Conservation (phyloP, 2,329 filamentous ascomycete genomes). For the Neocucurbitaria cava region DNA sequence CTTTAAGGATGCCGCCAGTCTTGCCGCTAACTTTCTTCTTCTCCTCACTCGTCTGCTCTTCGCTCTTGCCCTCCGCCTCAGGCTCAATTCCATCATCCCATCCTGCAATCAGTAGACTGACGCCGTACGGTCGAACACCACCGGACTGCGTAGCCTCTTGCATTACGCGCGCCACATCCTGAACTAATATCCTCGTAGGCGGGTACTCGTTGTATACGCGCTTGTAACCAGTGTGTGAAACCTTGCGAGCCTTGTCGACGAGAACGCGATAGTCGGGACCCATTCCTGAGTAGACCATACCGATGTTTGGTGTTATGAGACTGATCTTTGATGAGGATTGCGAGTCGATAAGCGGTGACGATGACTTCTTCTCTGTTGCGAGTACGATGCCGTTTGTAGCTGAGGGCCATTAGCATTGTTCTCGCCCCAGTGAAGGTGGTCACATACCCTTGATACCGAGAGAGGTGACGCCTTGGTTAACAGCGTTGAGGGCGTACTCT, state of each 20-base stretch:
- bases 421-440: not conserved
- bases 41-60: conserved; percentile 61
- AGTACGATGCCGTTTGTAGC: conserved; percentile 99
- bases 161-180: conserved; percentile 97
- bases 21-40: conserved; percentile 80
- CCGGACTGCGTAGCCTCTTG: conserved; percentile 98
- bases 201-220: conserved; percentile 99
- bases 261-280: conserved; percentile 97
- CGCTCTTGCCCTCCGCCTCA: conserved; percentile 71
- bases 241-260: conserved; percentile 97
- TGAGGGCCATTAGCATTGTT: conserved; percentile 48
- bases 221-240: conserved; percentile 98
- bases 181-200: conserved; percentile 98
- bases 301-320: conserved; percentile 97
- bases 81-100: conserved; percentile 98
- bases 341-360: conserved; percentile 94
- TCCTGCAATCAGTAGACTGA: conserved; percentile 91
- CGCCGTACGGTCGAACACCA: conserved; percentile 95
- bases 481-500: conserved; percentile 99
- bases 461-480: conserved; percentile 98
- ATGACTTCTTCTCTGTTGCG: conserved; percentile 99
- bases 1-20: conserved; percentile 94
- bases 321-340: conserved; percentile 96
- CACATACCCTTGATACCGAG: conserved; percentile 92
- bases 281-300: conserved; percentile 99